Percentiles rank a stretch among this genome's conserved stretches.
These are phyloP conservation scores for Patellifolia procumbens DNA, from an alignment of 179 eudicot species.

Conservation along the genomic window DNA sequence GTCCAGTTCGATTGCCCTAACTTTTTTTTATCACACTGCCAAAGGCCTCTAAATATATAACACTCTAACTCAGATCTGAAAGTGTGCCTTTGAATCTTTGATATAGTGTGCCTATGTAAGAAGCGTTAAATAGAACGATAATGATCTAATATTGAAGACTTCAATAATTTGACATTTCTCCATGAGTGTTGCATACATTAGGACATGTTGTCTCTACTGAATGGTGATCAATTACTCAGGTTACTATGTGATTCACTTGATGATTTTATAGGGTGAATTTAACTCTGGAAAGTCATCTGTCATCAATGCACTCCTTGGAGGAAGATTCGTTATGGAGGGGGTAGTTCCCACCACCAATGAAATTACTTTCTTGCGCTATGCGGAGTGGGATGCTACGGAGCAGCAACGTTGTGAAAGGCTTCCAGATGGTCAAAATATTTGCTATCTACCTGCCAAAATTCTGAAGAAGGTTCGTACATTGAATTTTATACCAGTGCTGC, in stretches of 20 bases:
- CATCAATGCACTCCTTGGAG: conserved; percentile 90
- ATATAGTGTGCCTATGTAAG: no score
- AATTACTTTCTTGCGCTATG: conserved; percentile 81
- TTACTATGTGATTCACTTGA: conserved; percentile 14
- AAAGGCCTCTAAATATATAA: no score
- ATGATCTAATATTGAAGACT: neutral
- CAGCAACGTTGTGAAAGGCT: conserved; percentile 75
- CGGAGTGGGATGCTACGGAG: conserved; percentile 53
- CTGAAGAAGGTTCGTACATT: conserved; percentile 65
- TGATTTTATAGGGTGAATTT: conserved; percentile 77
- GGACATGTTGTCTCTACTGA: neutral
- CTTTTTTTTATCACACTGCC: neutral
- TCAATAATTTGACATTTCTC: neutral
- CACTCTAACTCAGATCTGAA: neutral
- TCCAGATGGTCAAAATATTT: conserved; percentile 87
- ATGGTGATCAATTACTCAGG: conserved; percentile 3
- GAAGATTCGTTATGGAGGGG: conserved; percentile 81
- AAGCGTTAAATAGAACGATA: neutral
- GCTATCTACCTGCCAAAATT: conserved; percentile 84
- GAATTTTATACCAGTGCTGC: neutral
- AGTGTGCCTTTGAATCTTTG: neutral
- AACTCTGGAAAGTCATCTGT: conserved; percentile 95
- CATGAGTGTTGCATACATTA: neutral
- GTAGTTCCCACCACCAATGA: conserved; percentile 98
- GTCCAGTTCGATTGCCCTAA: neutral